These are phyloP conservation scores for Sugiyamaella mastotermitis DNA, from an alignment of 805 yeast species.

Conservation along the genomic window DNA sequence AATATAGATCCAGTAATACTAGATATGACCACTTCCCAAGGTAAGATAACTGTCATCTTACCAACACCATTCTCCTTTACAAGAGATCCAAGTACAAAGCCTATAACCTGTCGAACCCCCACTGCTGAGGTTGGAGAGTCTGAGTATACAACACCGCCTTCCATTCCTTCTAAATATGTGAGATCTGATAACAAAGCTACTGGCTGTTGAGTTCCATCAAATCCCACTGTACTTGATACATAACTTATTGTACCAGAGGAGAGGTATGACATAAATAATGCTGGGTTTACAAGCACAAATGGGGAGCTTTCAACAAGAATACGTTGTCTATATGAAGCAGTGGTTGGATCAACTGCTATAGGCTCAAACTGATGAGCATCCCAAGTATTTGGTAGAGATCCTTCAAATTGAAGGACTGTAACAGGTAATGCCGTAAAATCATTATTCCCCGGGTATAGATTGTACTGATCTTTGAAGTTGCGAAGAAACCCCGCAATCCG, in stretches of 20 bases:
- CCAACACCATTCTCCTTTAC: conserved; percentile 29
- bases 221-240: conserved; percentile 8
- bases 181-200: conserved; percentile 24
- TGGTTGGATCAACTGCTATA: background rate
- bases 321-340: background rate
- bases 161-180: conserved; percentile 33
- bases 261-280: conserved; percentile 28
- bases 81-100: conserved; percentile 27
- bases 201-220: conserved; percentile 8
- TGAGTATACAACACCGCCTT: conserved; percentile 26
- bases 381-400: too few species aligned
- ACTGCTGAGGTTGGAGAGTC: background rate
- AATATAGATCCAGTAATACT: too few species aligned
- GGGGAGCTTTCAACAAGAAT: conserved; percentile 26
- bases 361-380: too few species aligned
- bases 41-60: conserved; percentile 24
- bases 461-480: conserved; percentile 4
- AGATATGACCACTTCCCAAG: conserved; percentile 23
- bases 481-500: conserved; percentile 4
- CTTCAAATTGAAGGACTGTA: conserved; percentile 4
- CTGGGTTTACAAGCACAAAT: conserved; percentile 30
- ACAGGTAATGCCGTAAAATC: background rate
- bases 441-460: conserved; percentile 2
- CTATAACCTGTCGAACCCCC: conserved; percentile 15
- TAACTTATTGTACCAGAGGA: conserved; percentile 26